Evolutionary conservation across 139 green algal species (phyloP), one percentile per base, ranked within the genome.

Genomic region (Chlorella ohadii): DNA sequence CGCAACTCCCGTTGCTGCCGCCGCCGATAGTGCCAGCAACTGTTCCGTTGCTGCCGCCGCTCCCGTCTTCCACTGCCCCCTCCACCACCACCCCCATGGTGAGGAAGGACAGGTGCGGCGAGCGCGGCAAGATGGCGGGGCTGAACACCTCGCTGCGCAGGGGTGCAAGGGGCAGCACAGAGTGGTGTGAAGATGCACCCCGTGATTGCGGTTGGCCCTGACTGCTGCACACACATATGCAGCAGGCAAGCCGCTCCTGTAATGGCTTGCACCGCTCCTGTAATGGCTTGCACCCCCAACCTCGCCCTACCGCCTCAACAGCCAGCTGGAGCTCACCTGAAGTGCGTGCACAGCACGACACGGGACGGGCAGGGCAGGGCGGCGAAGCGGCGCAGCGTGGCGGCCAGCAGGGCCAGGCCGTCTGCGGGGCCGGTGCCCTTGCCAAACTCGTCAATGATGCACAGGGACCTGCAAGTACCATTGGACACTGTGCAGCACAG

Each of bases 381-480:
- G 7, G 84, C 73, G 61, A 95, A 92, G 78, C 91, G 87, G 16
- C 88, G 51, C 38, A 98, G 63, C 17, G 91, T 87, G 1, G 88
- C 89, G 38, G 86, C 88, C 67, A 96, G 84, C 55, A 98, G 90
- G 25, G 92, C 95, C 12, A 95, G 90, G 5, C 96, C 96, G 85
- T 98, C 96, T 20, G 89, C 84, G 3, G 90, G 84, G 36, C 97
- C 84, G 1, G 96, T 99, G 77, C 95, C 96, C 82, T 98, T 99
- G 7, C 96, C 96, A 88, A 99, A 99, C 87, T 99, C 96, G 78
- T 99, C 96, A 1, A 99, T 88, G 20, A 99, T 87, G 65, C 94
- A 87, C 25, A 99, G 89, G 1, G 94, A 98, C 80, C 91, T 93
- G 64, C 59, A 3, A 16, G n/a, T n/a, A n/a, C n/a, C n/a, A n/a